Base-by-base conservation (phyloP, 257 asterid genomes). In the Rauvolfia tetraphylla region DNA sequence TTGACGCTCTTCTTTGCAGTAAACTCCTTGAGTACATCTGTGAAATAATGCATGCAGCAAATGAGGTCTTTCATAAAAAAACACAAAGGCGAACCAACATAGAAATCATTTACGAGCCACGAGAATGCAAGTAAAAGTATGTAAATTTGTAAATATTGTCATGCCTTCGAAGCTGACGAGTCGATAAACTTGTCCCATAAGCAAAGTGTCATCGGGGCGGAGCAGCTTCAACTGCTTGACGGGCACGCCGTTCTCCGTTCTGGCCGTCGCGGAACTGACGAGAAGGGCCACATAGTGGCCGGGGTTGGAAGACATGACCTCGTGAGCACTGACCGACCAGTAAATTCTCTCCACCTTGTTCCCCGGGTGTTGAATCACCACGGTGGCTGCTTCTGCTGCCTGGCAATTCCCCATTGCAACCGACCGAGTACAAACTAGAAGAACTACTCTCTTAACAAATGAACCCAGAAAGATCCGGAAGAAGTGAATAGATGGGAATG, bases 371-470 rank as follows among this genome's bases (percentile, higher is more conserved):
- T 88, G 91, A 69, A 93, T 85, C 82, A 91, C 83, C 85, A 91
- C 96, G 72, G 94, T 84, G 62, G 96, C 98, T 76, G 90, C 93
- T 85, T 91, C 97, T 78, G 96, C 91, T 75, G 98, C 97, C 82
- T 93, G 97, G 81, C 98, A 93, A 75, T 93, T 93, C 79, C 98
- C 98, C 98, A 91, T 86, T 5, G 15, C 11, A 3, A 46, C 3
- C 9, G 25, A 8, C 27, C n/a, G n/a, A n/a, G n/a, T n/a, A n/a
- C n/a, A n/a, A n/a, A n/a, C n/a, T n/a, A n/a, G n/a, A n/a, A n/a
- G n/a, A n/a, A n/a, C n/a, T n/a, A n/a, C n/a, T n/a, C n/a, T n/a
- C n/a, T 15, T 4, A 2, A 15, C 27, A 31, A 23, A 39, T 44
- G 8, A 53, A 53, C 7, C 9, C 4, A 9, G 2, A 61, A 18